These are phyloP conservation scores for Agrocybe praecox DNA, from an alignment of 768 basidiomycete genomes.

Conservation along the genomic window DNA sequence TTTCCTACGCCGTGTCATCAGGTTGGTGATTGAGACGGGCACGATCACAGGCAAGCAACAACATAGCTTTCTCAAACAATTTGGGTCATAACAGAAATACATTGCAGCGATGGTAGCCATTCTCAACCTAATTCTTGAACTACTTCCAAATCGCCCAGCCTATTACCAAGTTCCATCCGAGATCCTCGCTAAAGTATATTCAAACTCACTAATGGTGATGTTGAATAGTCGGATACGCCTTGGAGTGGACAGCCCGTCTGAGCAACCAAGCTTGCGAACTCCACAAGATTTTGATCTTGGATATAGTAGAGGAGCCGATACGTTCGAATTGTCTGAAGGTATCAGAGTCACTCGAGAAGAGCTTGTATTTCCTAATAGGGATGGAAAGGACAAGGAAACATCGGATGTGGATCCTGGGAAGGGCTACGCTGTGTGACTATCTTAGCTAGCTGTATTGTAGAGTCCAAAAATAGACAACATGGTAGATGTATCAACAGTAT, in stretches of 20 bases:
- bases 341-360: conserved; percentile 1
- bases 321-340: not conserved
- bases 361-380: not conserved
- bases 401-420: too few species aligned
- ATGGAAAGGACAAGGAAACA: too few species aligned
- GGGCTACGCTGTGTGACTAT: too few species aligned
- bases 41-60: conserved; percentile 4
- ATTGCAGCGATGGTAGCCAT: too few species aligned
- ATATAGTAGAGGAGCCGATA: not conserved
- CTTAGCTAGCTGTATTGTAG: too few species aligned
- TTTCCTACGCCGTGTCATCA: not conserved
- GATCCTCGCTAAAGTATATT: conserved; percentile 8
- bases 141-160: not conserved
- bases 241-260: too few species aligned
- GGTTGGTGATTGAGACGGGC: conserved; percentile 7
- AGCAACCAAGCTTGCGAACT: too few species aligned
- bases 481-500: too few species aligned
- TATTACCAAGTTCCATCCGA: conserved; percentile 4
- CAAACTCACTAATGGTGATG: conserved; percentile 11
- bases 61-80: too few species aligned
- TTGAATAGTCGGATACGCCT: conserved; percentile 6
- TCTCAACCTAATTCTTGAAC: conserved; percentile 4
- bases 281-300: too few species aligned
- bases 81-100: not conserved
- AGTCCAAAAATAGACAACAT: too few species aligned